Evolutionary conservation across 176 grass and related monocot species (phyloP).

Genomic region (Bromus sterilis): DNA sequence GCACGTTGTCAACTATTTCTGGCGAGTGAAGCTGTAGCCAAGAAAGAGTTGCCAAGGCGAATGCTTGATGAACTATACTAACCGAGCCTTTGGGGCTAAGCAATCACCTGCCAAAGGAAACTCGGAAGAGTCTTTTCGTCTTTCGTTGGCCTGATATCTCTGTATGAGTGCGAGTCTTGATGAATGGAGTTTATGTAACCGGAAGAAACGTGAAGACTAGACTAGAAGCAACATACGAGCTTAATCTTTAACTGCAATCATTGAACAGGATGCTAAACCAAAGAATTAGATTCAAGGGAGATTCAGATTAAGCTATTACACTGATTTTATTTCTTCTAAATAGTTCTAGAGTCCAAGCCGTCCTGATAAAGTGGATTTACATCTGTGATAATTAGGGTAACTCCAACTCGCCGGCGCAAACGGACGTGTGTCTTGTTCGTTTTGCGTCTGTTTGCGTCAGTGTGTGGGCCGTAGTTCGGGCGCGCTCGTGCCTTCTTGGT

Average conservation of each 20-base stretch:
- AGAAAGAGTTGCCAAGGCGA: slow-evolving; percentile 3
- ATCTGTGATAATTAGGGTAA: not conserved
- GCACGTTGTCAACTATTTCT: slow-evolving; percentile 20
- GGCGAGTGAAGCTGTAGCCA: slow-evolving; percentile 8
- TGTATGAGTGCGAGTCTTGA: not conserved
- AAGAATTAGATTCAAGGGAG: not conserved
- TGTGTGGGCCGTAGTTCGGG: too few relatives aligned
- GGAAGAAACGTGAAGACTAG: not conserved
- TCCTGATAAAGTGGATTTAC: not conserved
- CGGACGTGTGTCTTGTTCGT: too few relatives aligned
- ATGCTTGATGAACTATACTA: not conserved
- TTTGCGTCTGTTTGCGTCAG: too few relatives aligned
- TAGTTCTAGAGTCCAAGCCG: not conserved
- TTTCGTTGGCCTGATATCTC: not conserved
- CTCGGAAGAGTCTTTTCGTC: not conserved
- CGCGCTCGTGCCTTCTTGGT: too few relatives aligned
- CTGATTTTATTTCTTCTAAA: not conserved
- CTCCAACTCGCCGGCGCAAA: too few relatives aligned
- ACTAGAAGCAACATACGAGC: not conserved
- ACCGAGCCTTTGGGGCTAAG: slow-evolving; percentile 33
- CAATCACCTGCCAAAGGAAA: slow-evolving; percentile 32
- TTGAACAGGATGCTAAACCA: not conserved
- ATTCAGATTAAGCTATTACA: not conserved
- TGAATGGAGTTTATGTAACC: not conserved
- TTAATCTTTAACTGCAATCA: not conserved